Evolutionary conservation across 2,329 filamentous ascomycete genomes (phyloP).

Genomic region (Knoxdaviesia capensis): DNA sequence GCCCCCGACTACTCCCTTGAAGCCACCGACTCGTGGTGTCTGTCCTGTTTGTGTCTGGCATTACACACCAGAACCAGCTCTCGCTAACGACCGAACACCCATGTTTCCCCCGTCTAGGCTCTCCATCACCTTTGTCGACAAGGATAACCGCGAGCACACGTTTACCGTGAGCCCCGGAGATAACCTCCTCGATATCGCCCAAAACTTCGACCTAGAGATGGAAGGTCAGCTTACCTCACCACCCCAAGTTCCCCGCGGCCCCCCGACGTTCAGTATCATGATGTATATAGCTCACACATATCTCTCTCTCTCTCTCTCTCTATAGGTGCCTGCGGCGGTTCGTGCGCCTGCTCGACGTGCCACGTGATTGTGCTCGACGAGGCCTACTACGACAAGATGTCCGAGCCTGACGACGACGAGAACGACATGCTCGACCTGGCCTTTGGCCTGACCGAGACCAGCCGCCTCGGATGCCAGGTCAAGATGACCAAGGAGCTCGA

Average conservation of each 20-base stretch:
- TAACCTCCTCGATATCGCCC: slow-evolving; percentile 87
- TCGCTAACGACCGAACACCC: not conserved
- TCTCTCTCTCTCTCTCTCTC: not conserved
- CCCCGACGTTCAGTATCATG: not conserved
- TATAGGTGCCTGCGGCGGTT: slow-evolving; percentile 69
- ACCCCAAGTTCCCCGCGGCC: not conserved
- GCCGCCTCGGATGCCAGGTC: slow-evolving; percentile 72
- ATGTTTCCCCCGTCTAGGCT: slow-evolving; percentile 29
- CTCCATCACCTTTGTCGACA: slow-evolving; percentile 82
- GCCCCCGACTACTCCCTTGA: too few relatives aligned
- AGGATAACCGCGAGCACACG: slow-evolving; percentile 57
- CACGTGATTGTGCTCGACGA: slow-evolving; percentile 69
- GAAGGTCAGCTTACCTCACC: slow-evolving; percentile 38
- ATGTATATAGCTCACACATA: not conserved
- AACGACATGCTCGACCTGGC: slow-evolving; percentile 86
- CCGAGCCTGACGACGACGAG: slow-evolving; percentile 59
- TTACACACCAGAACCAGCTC: not conserved
- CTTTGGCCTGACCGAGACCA: slow-evolving; percentile 76
- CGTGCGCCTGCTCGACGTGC: slow-evolving; percentile 83
- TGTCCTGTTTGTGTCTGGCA: too few relatives aligned
- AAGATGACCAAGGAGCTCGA: slow-evolving; percentile 80
- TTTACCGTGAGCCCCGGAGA: slow-evolving; percentile 71
- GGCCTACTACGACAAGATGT: slow-evolving; percentile 56
- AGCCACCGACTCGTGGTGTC: not conserved
- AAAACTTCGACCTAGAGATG: slow-evolving; percentile 92